phyloP scores from a whole-genome alignment of 2,329 filamentous ascomycete genomes.

The Penicillium verrucosum region DNA sequence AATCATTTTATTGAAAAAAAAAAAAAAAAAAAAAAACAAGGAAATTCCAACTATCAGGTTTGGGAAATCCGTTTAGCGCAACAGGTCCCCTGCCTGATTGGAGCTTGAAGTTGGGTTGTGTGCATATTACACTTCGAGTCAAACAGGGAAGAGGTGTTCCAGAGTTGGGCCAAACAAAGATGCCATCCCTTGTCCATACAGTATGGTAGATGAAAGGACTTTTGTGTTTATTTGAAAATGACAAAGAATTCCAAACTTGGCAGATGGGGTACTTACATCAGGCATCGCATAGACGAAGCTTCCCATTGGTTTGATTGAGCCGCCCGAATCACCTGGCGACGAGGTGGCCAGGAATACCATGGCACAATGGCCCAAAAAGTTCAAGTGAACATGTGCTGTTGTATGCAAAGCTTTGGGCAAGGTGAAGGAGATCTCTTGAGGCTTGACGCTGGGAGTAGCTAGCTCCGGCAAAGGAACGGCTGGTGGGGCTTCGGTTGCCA shows the following conservation, averaged over 20 bases:
- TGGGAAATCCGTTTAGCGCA: not conserved
- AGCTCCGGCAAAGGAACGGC: slow-evolving; percentile 17
- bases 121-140: not conserved
- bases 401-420: slow-evolving; percentile 56
- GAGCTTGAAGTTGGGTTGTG: not conserved
- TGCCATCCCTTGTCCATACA: not conserved
- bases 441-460: slow-evolving; percentile 34
- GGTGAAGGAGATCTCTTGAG: slow-evolving; percentile 56
- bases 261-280: slow-evolving; percentile 58
- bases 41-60: not conserved
- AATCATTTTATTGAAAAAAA: not conserved
- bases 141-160: not conserved
- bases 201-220: not conserved
- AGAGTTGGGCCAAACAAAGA: not conserved
- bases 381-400: slow-evolving; percentile 59
- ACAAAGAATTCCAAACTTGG: not conserved
- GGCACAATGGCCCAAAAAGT: slow-evolving; percentile 50
- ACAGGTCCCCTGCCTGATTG: not conserved
- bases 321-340: slow-evolving; percentile 42
- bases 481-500: slow-evolving; percentile 15
- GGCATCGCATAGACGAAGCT: slow-evolving; percentile 94
- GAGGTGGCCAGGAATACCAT: slow-evolving; percentile 59
- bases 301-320: slow-evolving; percentile 59
- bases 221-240: not conserved
- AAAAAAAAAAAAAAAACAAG: not conserved